Conservation (phyloP, 345 rosid species). For the Linum lewisii region DNA sequence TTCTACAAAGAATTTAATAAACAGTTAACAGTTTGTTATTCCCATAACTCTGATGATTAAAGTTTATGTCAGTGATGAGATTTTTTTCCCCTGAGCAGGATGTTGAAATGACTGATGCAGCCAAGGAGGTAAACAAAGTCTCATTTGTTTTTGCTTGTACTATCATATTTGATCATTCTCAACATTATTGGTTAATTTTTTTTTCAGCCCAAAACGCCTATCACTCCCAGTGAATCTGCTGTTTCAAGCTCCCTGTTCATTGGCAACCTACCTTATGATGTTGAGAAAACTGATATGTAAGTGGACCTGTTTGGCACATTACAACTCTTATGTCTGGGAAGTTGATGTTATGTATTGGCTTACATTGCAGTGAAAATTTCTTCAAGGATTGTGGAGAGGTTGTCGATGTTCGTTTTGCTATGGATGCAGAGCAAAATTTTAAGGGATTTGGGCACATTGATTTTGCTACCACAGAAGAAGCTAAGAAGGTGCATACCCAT, state of each 20-base stretch:
- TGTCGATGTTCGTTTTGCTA: slow-evolving; percentile 61
- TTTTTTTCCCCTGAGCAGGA: slow-evolving; percentile 24
- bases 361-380: slow-evolving; percentile 48
- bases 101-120: slow-evolving; percentile 54
- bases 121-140: slow-evolving; percentile 31
- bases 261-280: slow-evolving; percentile 53
- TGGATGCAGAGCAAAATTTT: slow-evolving; percentile 35
- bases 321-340: not conserved
- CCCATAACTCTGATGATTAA: not conserved
- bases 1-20: not conserved
- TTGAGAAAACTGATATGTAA: slow-evolving; percentile 62
- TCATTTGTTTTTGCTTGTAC: not conserved
- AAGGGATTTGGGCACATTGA: slow-evolving; percentile 85
- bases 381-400: slow-evolving; percentile 61
- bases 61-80: not conserved
- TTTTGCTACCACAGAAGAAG: slow-evolving; percentile 57
- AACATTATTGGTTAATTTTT: not conserved
- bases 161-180: not conserved
- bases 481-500: slow-evolving; percentile 40
- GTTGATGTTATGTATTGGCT: not conserved
- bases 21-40: too few relatives aligned
- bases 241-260: slow-evolving; percentile 61
- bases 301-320: not conserved
- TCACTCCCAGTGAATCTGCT: slow-evolving; percentile 32
- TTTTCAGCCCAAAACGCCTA: slow-evolving; percentile 59